Evolutionary conservation across 257 asterid genomes (phyloP).

Genomic region (Lycium barbarum): DNA sequence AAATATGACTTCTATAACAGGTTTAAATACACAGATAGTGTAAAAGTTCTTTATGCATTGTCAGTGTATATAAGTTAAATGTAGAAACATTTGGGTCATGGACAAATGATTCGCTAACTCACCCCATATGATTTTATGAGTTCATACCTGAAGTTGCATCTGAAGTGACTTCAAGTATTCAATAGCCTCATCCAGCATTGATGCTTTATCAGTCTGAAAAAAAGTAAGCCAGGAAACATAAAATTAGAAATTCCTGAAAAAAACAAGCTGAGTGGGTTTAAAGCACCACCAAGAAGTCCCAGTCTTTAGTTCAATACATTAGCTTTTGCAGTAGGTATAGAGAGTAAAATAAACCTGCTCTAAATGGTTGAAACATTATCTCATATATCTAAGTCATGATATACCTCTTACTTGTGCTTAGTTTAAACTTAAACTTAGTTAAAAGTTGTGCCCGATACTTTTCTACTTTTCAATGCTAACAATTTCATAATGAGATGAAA

Average conservation of each 20-base stretch:
- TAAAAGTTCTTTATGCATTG: not conserved
- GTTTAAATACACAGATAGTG: not conserved
- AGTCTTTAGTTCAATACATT: not conserved
- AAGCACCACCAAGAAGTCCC: conserved; percentile 11
- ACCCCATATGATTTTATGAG: not conserved
- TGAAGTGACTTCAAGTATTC: conserved; percentile 91
- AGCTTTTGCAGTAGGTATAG: not conserved
- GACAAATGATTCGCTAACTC: not conserved
- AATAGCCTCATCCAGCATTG: conserved; percentile 87
- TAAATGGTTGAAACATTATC: not conserved
- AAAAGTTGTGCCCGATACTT: not conserved
- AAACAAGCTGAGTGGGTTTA: not conserved
- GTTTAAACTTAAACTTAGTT: not conserved
- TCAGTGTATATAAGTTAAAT: not conserved
- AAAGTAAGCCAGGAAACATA: not conserved
- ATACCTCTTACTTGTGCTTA: not conserved
- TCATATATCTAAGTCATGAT: not conserved
- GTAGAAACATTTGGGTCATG: not conserved
- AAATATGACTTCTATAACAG: not conserved
- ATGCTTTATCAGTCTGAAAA: conserved; percentile 83
- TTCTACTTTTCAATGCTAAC: not conserved
- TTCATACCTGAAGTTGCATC: conserved; percentile 78
- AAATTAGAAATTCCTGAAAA: not conserved
- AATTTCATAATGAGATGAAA: not conserved
- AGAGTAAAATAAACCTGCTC: not conserved